These are phyloP conservation scores for Psilocybe cubensis DNA, from an alignment of 768 basidiomycete genomes.

Conservation along the genomic window DNA sequence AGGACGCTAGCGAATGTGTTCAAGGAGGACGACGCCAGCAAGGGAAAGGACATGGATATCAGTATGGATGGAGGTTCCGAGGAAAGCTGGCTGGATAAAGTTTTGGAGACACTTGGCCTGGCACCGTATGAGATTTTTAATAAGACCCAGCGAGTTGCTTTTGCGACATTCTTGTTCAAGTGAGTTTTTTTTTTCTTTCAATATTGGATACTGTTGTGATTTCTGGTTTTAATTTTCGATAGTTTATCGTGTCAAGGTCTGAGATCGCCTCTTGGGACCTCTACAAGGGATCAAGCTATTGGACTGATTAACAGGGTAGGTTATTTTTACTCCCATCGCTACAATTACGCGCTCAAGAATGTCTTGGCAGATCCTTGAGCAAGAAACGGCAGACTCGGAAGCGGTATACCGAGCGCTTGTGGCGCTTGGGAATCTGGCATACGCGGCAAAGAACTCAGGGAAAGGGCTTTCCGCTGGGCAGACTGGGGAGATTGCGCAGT, in stretches of 20 bases:
- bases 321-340: neutral
- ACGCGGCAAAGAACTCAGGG: conserved; percentile 44
- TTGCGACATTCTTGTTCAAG: conserved; percentile 90
- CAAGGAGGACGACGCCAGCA: conserved; percentile 50
- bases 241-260: conserved; percentile 70
- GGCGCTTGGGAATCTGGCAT: conserved; percentile 69
- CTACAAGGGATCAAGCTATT: conserved; percentile 45
- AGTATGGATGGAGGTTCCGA: conserved; percentile 25
- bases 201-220: conserved; percentile 4
- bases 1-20: conserved; percentile 83
- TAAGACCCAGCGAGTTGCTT: conserved; percentile 74
- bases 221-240: no score
- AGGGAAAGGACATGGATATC: conserved; percentile 31
- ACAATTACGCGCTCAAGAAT: neutral
- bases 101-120: conserved; percentile 54
- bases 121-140: conserved; percentile 57
- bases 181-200: conserved; percentile 41
- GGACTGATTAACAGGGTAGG: conserved; percentile 35
- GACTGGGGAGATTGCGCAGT: conserved; percentile 41
- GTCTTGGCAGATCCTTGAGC: conserved; percentile 45
- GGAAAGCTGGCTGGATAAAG: conserved; percentile 48
- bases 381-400: conserved; percentile 63
- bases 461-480: conserved; percentile 41
- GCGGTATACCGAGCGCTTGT: conserved; percentile 72
- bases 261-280: conserved; percentile 40